Conservation (phyloP, 495 filamentous ascomycete species). For the Hypoxylon lienhwacheense region DNA sequence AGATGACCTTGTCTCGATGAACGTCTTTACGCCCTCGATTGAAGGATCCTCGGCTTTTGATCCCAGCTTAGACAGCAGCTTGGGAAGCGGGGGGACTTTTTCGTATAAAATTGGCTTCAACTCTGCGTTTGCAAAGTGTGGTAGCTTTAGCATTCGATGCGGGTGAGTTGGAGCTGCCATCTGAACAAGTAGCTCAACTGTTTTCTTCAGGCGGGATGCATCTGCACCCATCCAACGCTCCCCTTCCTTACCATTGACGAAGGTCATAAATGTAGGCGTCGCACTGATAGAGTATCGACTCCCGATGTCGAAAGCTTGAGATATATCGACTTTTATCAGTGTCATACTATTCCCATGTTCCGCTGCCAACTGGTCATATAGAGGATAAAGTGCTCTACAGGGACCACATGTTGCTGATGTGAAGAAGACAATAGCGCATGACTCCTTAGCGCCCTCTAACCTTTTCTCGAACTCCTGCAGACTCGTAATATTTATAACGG, state of each 20-base stretch:
- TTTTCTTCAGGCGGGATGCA: constrained; percentile 65
- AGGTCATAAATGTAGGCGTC: constrained; percentile 92
- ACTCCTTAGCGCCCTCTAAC: constrained; percentile 59
- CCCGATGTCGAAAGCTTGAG: constrained; percentile 64
- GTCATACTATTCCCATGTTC: constrained; percentile 68
- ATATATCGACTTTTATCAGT: constrained; percentile 84
- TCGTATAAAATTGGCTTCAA: constrained; percentile 70
- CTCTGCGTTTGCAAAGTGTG: constrained; percentile 64
- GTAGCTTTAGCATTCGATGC: constrained; percentile 69
- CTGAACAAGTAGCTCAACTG: constrained; percentile 70
- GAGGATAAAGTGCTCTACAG: constrained; percentile 80
- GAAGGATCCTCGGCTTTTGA: constrained; percentile 53
- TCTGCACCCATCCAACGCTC: constrained; percentile 82
- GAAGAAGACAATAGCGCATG: constrained; percentile 88
- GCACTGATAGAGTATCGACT: constrained; percentile 67
- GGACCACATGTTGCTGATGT: constrained; percentile 85
- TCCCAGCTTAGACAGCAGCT: constrained; percentile 77
- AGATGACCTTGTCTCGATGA: constrained; percentile 59
- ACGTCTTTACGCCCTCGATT: constrained; percentile 61
- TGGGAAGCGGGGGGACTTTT: constrained; percentile 81
- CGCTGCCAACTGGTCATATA: constrained; percentile 77
- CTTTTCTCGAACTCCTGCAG: constrained; percentile 62
- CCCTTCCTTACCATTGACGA: constrained; percentile 71
- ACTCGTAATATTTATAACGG: constrained; percentile 43
- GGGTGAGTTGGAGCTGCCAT: constrained; percentile 79